phyloP scores from a whole-genome alignment of 129 eudicot species.

The Tagetes erecta region DNA sequence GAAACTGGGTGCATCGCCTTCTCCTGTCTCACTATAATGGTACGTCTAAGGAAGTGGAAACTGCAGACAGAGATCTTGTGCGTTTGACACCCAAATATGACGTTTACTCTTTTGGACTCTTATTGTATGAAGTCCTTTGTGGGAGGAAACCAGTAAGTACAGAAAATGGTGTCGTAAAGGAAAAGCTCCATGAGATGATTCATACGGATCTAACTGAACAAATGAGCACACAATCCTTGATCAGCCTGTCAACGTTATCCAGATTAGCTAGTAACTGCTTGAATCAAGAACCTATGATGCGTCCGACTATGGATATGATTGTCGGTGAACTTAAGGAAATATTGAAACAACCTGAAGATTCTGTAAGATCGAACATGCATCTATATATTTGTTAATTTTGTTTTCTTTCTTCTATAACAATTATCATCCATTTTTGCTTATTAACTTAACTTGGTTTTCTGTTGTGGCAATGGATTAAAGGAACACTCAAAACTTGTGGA shows the following conservation, averaged over 20 bases:
- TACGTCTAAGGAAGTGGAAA: no score
- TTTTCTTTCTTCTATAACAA: neutral
- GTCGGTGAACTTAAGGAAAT: neutral
- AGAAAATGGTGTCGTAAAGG: no score
- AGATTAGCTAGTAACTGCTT: neutral
- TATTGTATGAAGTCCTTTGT: constrained; percentile 20
- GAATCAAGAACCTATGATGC: neutral
- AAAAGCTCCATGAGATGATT: neutral
- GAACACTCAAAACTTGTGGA: neutral
- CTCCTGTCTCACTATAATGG: constrained; percentile 12
- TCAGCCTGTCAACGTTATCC: neutral
- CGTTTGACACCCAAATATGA: constrained; percentile 20
- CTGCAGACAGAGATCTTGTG: neutral
- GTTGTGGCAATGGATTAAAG: constrained; percentile 9
- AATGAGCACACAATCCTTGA: neutral
- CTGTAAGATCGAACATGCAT: constrained; percentile 22
- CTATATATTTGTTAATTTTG: neutral
- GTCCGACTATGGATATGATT: neutral
- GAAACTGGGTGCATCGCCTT: neutral
- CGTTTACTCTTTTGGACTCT: neutral
- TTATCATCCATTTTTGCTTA: neutral
- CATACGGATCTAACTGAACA: neutral
- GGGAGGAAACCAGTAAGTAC: neutral
- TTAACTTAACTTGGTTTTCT: neutral
- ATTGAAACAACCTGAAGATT: neutral